Percentiles rank a stretch among this genome's conserved stretches.
These are phyloP conservation scores for Mucor saturninus DNA, from an alignment of 371 early-diverging fungal species.

Conservation along the genomic window DNA sequence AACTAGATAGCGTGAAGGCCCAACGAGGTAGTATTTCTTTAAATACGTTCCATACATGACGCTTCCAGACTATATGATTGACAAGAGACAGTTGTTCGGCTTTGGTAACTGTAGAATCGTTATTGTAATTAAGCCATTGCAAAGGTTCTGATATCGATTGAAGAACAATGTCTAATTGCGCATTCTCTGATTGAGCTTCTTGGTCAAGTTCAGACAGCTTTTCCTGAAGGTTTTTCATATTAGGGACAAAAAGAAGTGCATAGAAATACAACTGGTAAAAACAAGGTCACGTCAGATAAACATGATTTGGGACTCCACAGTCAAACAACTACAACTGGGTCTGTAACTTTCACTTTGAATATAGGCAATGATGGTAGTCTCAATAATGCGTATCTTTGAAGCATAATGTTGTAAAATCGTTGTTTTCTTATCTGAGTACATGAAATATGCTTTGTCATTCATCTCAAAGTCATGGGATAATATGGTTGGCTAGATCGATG, in stretches of 20 bases:
- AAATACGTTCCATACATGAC: slow-evolving; percentile 32
- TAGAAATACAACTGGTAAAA: background rate
- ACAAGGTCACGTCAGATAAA: background rate
- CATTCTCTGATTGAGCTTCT: background rate
- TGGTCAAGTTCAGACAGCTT: slow-evolving; percentile 7
- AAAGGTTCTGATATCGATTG: slow-evolving; percentile 7
- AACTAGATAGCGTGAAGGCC: slow-evolving; percentile 23
- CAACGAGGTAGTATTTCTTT: slow-evolving; percentile 34
- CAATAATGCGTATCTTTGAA: too few species aligned
- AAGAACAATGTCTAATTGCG: slow-evolving; percentile 10
- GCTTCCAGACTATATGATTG: slow-evolving; percentile 28
- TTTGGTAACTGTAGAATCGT: background rate
- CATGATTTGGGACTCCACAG: background rate
- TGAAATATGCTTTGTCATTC: too few species aligned
- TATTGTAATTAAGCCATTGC: slow-evolving; percentile 4
- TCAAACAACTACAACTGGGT: too few species aligned
- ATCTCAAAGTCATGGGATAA: too few species aligned
- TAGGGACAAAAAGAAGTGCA: background rate
- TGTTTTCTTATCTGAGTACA: too few species aligned
- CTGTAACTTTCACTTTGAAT: too few species aligned
- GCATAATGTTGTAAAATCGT: too few species aligned
- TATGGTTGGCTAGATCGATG: too few species aligned
- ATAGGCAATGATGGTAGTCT: too few species aligned
- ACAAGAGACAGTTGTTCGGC: slow-evolving; percentile 14
- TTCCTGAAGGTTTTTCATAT: background rate